Percentiles rank a stretch among this genome's conserved stretches.
phyloP scores from a whole-genome alignment of 805 yeast genomes.

The Candida namnaoensis region DNA sequence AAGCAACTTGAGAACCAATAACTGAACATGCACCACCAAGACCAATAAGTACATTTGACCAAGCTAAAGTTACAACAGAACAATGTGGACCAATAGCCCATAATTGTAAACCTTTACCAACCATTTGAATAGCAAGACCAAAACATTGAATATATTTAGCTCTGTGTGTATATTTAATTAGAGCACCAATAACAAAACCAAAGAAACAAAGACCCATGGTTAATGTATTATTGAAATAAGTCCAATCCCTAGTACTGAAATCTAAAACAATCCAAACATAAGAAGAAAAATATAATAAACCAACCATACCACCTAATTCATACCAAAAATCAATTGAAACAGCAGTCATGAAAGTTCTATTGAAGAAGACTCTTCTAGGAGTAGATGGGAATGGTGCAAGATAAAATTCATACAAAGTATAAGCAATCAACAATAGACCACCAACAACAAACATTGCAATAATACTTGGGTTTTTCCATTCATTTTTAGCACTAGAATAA shows the following conservation, averaged over 20 bases:
- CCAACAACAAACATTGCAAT: conserved; percentile 37
- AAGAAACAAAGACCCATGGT: too few species aligned
- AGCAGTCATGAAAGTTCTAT: conserved; percentile 28
- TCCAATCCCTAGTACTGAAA: too few species aligned
- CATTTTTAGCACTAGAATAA: conserved; percentile 21
- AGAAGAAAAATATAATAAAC: too few species aligned
- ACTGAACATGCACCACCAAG: conserved; percentile 31
- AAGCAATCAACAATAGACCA: conserved; percentile 23
- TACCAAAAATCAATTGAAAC: conserved; percentile 25
- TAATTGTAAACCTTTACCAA: too few species aligned
- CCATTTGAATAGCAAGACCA: too few species aligned
- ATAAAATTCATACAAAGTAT: conserved; percentile 25
- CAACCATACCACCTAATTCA: too few species aligned
- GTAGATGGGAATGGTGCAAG: conserved; percentile 27
- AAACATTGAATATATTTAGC: too few species aligned
- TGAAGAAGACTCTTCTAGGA: conserved; percentile 27
- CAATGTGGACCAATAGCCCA: conserved; percentile 17
- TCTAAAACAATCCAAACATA: too few species aligned
- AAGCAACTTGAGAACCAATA: conserved; percentile 26
- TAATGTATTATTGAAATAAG: too few species aligned
- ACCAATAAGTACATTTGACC: conserved; percentile 26
- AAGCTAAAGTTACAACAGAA: conserved; percentile 17
- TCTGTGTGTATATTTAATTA: too few species aligned
- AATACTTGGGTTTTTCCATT: conserved; percentile 29
- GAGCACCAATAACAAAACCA: too few species aligned